Conservation (phyloP, 768 basidiomycete species). For the Kwoniella dejecticola region DNA sequence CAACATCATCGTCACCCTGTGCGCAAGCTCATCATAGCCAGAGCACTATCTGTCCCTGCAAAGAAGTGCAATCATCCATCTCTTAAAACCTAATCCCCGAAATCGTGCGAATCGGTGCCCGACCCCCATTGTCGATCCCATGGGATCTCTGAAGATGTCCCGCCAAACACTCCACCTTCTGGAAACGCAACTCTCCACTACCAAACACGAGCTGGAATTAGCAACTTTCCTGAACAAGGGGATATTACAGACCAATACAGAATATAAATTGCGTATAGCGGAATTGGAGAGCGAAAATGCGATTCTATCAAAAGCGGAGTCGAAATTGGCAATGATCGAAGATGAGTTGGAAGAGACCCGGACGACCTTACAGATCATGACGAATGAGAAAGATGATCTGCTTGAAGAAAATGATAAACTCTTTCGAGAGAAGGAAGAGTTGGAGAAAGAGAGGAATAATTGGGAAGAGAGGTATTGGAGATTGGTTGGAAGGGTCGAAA, state of each 20-base stretch:
- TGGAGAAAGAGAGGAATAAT: slow-evolving; percentile 14
- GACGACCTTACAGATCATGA: background rate
- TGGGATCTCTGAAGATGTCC: slow-evolving; percentile 16
- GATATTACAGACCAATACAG: slow-evolving; percentile 38
- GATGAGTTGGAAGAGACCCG: slow-evolving; percentile 26
- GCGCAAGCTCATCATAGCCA: too few relatives aligned
- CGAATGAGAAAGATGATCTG: slow-evolving; percentile 12
- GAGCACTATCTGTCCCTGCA: too few relatives aligned
- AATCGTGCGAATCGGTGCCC: too few relatives aligned
- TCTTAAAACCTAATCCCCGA: too few relatives aligned
- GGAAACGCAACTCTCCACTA: slow-evolving; percentile 11
- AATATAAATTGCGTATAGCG: slow-evolving; percentile 42
- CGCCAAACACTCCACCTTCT: slow-evolving; percentile 15
- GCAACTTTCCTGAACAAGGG: slow-evolving; percentile 48
- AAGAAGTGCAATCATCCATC: too few relatives aligned
- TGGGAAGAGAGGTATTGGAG: slow-evolving; percentile 17
- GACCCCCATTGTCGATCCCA: too few relatives aligned
- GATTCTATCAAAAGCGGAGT: slow-evolving; percentile 38
- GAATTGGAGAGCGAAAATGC: slow-evolving; percentile 44
- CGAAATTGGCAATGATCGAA: slow-evolving; percentile 33
- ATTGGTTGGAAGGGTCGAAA: slow-evolving; percentile 9
- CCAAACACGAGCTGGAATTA: slow-evolving; percentile 38
- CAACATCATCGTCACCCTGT: too few relatives aligned
- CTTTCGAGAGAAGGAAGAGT: slow-evolving; percentile 23
- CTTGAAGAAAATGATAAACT: slow-evolving; percentile 7